phyloP scores from a whole-genome alignment of 2,329 filamentous ascomycete genomes.

The Tolypocladium pustulatum region DNA sequence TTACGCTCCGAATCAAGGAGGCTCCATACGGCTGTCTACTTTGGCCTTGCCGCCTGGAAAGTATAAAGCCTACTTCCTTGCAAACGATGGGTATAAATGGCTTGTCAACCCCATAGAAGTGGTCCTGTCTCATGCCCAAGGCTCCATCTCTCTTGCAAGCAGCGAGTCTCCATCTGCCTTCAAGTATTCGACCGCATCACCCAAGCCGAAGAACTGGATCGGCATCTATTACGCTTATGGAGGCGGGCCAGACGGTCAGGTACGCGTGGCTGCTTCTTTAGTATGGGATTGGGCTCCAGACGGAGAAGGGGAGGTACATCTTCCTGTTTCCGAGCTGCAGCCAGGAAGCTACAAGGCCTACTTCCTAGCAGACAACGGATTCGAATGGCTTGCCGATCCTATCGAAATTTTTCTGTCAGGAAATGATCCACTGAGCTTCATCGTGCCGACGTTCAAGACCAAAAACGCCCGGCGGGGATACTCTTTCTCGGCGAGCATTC shows the following conservation, averaged over 20 bases:
- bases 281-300: constrained; percentile 20
- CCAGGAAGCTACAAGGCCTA: constrained; percentile 21
- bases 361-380: constrained; percentile 21
- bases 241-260: constrained; percentile 19
- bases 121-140: neutral
- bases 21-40: constrained; percentile 12
- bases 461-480: constrained; percentile 22
- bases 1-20: constrained; percentile 15
- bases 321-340: constrained; percentile 10
- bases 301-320: constrained; percentile 11
- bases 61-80: constrained; percentile 23
- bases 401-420: constrained; percentile 14
- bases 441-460: constrained; percentile 14
- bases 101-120: constrained; percentile 19
- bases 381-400: constrained; percentile 21
- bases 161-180: constrained; percentile 14
- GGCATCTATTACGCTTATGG: constrained; percentile 19
- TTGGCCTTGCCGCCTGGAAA: constrained; percentile 12
- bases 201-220: constrained; percentile 23
- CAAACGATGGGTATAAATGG: constrained; percentile 20
- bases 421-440: constrained; percentile 10
- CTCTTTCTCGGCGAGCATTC: constrained; percentile 17
- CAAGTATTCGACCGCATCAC: constrained; percentile 15
- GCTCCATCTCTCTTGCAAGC: neutral
- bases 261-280: constrained; percentile 13